Evolutionary conservation across 257 asterid genomes (phyloP).

Genomic region (Cynanchum wilfordii): DNA sequence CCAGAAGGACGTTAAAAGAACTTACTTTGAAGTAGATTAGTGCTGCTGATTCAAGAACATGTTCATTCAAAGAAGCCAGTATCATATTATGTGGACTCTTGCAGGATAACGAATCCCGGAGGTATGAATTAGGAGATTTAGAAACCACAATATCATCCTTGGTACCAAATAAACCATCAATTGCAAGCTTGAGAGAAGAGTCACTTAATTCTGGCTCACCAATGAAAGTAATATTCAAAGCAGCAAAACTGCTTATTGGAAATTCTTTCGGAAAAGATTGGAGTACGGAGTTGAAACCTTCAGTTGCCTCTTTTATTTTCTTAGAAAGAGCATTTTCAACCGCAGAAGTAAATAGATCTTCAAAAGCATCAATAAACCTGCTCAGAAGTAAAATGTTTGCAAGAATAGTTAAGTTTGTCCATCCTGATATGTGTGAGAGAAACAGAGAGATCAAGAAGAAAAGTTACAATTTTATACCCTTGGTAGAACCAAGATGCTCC

Average conservation of each 20-base stretch:
- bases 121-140: conserved; percentile 22
- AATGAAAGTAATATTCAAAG: conserved; percentile 60
- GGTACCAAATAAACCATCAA: conserved; percentile 60
- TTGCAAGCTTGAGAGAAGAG: conserved; percentile 55
- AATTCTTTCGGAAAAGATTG: conserved; percentile 79
- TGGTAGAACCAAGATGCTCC: conserved; percentile 99
- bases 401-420: background rate
- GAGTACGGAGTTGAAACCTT: conserved; percentile 51
- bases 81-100: conserved; percentile 58
- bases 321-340: conserved; percentile 66
- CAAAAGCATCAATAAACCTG: conserved; percentile 83
- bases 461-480: conserved; percentile 47
- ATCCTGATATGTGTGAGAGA: background rate
- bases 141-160: conserved; percentile 31
- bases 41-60: conserved; percentile 68
- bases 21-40: conserved; percentile 72
- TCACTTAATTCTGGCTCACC: conserved; percentile 53
- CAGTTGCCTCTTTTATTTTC: conserved; percentile 49
- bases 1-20: conserved; percentile 13
- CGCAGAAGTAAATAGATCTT: conserved; percentile 50
- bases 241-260: conserved; percentile 47
- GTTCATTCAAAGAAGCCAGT: conserved; percentile 60
- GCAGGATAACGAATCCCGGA: conserved; percentile 32
- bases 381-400: conserved; percentile 1
- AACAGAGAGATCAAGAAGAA: conserved; percentile 12